phyloP scores from a whole-genome alignment of 164 flowering plant species.

The Magnolia officinalis region DNA sequence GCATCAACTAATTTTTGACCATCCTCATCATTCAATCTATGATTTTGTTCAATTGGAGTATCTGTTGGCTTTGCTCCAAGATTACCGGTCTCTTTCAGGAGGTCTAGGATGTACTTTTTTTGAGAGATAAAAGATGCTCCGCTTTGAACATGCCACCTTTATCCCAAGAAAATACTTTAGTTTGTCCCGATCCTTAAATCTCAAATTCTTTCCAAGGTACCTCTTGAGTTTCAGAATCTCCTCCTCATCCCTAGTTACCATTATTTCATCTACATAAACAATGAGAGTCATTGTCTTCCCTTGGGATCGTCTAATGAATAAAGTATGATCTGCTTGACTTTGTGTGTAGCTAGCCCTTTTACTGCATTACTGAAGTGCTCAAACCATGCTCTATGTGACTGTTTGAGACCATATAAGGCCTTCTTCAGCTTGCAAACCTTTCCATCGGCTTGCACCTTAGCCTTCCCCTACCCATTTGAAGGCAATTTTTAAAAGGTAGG shows the following conservation, averaged over 20 bases:
- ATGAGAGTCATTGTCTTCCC: too few species aligned
- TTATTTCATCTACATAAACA: background rate
- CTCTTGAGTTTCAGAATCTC: too few species aligned
- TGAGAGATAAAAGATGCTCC: background rate
- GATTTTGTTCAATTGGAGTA: background rate
- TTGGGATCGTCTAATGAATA: too few species aligned
- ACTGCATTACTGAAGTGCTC: too few species aligned
- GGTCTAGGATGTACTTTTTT: background rate
- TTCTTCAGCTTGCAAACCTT: background rate
- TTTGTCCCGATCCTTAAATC: background rate
- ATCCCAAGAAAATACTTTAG: background rate
- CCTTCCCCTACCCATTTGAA: too few species aligned
- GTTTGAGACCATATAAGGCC: too few species aligned
- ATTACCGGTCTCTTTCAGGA: background rate
- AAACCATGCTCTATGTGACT: too few species aligned
- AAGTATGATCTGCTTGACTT: too few species aligned
- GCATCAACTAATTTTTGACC: background rate
- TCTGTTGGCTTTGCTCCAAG: background rate
- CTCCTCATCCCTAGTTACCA: background rate
- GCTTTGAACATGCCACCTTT: background rate
- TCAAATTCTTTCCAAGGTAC: too few species aligned
- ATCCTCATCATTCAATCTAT: background rate
- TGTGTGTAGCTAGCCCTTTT: too few species aligned
- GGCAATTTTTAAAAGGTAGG: too few species aligned
- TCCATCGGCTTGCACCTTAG: background rate